These are phyloP conservation scores for Leccinum rimulosum DNA, from an alignment of 768 basidiomycete genomes.

Conservation along the genomic window DNA sequence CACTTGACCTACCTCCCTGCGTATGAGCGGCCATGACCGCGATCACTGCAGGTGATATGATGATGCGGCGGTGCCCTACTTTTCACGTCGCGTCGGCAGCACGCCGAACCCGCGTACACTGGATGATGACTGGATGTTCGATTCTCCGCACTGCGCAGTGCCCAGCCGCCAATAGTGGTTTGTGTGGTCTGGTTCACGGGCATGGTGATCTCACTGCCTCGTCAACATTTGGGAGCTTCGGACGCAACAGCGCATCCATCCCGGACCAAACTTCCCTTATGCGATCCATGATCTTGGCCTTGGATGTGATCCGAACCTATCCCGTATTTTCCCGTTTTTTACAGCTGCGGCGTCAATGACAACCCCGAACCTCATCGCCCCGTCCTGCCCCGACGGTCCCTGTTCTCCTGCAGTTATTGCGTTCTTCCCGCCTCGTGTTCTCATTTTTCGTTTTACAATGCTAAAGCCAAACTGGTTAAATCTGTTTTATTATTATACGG, in stretches of 20 bases:
- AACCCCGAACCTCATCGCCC: conserved; percentile 1
- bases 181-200: neutral
- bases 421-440: conserved; percentile 1
- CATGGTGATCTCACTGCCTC: conserved; percentile 11
- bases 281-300: neutral
- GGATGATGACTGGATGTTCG: neutral
- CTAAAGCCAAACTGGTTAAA: neutral
- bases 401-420: neutral
- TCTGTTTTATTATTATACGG: neutral
- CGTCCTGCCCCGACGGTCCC: neutral
- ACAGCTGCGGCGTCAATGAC: neutral
- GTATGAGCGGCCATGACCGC: neutral
- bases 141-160: conserved; percentile 18
- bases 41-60: conserved; percentile 8
- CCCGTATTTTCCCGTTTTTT: conserved; percentile 13
- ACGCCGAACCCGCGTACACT: neutral
- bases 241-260: conserved; percentile 18
- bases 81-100: neutral
- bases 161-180: neutral
- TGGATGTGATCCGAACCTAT: conserved; percentile 21
- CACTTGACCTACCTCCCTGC: neutral
- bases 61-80: neutral
- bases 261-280: conserved; percentile 1
- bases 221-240: conserved; percentile 2
- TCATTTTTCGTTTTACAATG: conserved; percentile 2